Percentiles rank a stretch among this genome's conserved stretches.
Evolutionary conservation across 805 yeast species (phyloP).

Genomic region (Blastobotrys attinorum): DNA sequence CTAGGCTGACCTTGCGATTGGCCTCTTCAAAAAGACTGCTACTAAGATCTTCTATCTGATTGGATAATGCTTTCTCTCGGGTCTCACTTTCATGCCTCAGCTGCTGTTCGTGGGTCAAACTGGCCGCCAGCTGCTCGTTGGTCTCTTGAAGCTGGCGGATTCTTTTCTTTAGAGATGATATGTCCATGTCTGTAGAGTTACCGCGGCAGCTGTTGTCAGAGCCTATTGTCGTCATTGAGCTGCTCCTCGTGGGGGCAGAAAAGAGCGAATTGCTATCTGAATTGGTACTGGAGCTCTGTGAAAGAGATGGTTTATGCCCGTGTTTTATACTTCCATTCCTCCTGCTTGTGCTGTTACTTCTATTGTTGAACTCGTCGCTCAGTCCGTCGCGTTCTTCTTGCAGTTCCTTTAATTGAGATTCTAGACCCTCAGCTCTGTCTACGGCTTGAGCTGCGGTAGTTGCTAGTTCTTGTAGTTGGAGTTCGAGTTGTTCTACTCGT

Average conservation of each 20-base stretch:
- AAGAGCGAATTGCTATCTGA: neutral
- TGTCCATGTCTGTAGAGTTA: neutral
- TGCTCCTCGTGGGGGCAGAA: neutral
- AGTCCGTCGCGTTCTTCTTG: slow-evolving; percentile 3
- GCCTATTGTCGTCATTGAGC: neutral
- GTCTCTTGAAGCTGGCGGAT: slow-evolving; percentile 4
- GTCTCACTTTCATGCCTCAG: slow-evolving; percentile 17
- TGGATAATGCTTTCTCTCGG: slow-evolving; percentile 11
- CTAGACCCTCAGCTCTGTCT: slow-evolving; percentile 18
- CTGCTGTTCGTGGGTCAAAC: slow-evolving; percentile 9
- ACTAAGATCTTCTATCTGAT: slow-evolving; percentile 20
- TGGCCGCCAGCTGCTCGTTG: neutral
- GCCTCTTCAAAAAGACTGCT: slow-evolving; percentile 19
- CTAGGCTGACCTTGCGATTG: slow-evolving; percentile 15
- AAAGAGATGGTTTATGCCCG: neutral
- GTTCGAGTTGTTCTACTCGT: slow-evolving; percentile 18
- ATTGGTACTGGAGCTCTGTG: neutral
- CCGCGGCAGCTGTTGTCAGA: neutral
- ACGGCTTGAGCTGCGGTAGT: slow-evolving; percentile 20
- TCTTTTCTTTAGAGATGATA: slow-evolving; percentile 3
- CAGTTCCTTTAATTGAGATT: slow-evolving; percentile 17
- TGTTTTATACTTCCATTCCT: neutral
- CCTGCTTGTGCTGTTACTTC: neutral
- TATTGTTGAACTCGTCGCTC: neutral
- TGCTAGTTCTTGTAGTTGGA: slow-evolving; percentile 18